These are phyloP conservation scores for Trichoderma cornu-damae DNA, from an alignment of 2,329 filamentous ascomycete genomes.

Conservation along the genomic window DNA sequence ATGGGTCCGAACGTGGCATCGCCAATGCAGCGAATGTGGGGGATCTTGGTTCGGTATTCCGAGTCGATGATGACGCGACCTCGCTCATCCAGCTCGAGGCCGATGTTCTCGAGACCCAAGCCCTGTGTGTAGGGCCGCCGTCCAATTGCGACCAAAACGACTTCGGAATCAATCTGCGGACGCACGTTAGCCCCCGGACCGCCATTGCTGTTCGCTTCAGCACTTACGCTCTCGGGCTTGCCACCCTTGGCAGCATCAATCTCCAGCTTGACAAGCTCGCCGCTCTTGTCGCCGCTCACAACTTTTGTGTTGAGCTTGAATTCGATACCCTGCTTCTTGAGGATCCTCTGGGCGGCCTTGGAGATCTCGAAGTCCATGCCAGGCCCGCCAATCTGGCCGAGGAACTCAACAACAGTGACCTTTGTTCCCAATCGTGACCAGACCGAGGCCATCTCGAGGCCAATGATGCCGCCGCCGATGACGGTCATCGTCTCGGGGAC, in stretches of 20 bases:
- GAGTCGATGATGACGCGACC: slow-evolving; percentile 96
- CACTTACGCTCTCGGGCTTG: slow-evolving; percentile 79
- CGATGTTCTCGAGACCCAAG: slow-evolving; percentile 89
- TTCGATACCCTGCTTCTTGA: slow-evolving; percentile 94
- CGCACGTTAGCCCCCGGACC: slow-evolving; percentile 22
- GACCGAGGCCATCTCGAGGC: slow-evolving; percentile 95
- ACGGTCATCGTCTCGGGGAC: slow-evolving; percentile 96
- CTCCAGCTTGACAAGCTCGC: slow-evolving; percentile 72
- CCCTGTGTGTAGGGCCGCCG: slow-evolving; percentile 90
- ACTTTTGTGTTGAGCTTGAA: slow-evolving; percentile 99
- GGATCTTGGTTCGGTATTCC: slow-evolving; percentile 96
- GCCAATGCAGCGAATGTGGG: slow-evolving; percentile 94
- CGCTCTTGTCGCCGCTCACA: slow-evolving; percentile 71
- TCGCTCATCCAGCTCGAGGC: slow-evolving; percentile 84
- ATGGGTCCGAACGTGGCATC: slow-evolving; percentile 97
- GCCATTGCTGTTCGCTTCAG: neutral
- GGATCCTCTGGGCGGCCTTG: slow-evolving; percentile 86
- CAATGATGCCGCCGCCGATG: slow-evolving; percentile 97
- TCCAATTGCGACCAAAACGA: slow-evolving; percentile 94
- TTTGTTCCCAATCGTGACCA: slow-evolving; percentile 92
- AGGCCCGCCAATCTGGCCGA: slow-evolving; percentile 92
- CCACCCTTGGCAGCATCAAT: slow-evolving; percentile 93
- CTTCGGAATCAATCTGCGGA: slow-evolving; percentile 79
- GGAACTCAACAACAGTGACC: slow-evolving; percentile 95
- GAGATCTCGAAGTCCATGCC: slow-evolving; percentile 95